Base-by-base conservation (phyloP, 2,329 filamentous ascomycete species). In the Fusarium sp. region DNA sequence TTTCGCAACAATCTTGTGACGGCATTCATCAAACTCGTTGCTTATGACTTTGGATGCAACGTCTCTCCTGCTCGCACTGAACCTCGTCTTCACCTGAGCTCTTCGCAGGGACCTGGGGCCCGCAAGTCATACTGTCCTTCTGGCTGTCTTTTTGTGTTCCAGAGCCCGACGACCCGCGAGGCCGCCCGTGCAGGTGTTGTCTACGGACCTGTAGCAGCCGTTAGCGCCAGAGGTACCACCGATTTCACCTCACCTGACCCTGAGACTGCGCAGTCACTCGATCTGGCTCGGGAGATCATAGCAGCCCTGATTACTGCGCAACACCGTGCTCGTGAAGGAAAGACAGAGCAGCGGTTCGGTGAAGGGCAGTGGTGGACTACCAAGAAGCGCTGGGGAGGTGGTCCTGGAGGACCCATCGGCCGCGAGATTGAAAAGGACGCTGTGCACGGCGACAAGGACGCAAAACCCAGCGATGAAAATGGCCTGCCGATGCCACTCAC, bases 21-120 rank as follows among this genome's bases (percentile, higher is more conserved):
- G 3, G 81, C 86, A 32, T 88, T 89, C 53, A 73, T 89, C 53
- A 89, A 89, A 72, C 80, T 89, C 5, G 81, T 89, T 13, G 81
- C 85, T 15, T 89, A 89, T 68, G 86, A 89, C 61, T 89, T 88
- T 72, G 84, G 85, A 46, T 89, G 87, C 73, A 88, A 83, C 64
- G 82, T 88, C 44, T 78, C 80, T 3, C 78, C 82, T 25, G 77
- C 86, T 13, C 81, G 86, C 36, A 77, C 79, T 24, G 87, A 89
- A 66, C 87, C 87, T 9, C 81, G 87, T 3, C 76, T 89, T 19
- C 81, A 87, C 41, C 73, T 89, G 47, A 77, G 76, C 44, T 78
- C 78, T n/a, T 72, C 75, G 3, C 65, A 70, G 53, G 70, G 64
- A 60, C 70, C 61, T 62, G 66, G 44, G 11, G 72, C 73, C 9